These are phyloP conservation scores for Colletotrichum tofieldiae DNA, from an alignment of 2,329 filamentous ascomycete genomes.

Conservation along the genomic window DNA sequence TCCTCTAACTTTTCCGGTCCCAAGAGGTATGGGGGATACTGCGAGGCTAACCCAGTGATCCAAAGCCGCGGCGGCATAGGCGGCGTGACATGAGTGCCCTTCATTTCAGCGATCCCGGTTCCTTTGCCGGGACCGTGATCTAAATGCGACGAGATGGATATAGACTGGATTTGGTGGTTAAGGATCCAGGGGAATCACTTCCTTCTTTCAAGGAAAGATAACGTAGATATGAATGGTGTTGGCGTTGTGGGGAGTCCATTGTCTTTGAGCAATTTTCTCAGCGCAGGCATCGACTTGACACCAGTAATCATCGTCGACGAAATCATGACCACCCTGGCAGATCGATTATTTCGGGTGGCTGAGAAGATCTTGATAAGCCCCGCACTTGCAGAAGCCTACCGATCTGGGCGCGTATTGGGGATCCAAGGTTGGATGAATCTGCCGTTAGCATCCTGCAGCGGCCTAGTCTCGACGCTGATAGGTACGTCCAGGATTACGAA, in stretches of 20 bases:
- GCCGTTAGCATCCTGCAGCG: too few species aligned
- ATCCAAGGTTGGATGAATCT: too few species aligned
- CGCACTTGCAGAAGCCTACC: too few species aligned
- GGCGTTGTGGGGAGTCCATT: not conserved
- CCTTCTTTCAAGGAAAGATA: not conserved
- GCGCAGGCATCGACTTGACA: not conserved
- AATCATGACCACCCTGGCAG: too few species aligned
- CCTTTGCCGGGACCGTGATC: too few species aligned
- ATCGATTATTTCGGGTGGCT: too few species aligned
- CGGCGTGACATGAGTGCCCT: not conserved
- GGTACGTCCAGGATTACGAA: too few species aligned
- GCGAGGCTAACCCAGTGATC: not conserved
- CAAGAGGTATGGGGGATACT: not conserved
- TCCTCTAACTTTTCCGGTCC: conserved; percentile 10
- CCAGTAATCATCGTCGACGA: too few species aligned
- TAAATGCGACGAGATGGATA: not conserved
- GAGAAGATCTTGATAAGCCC: too few species aligned
- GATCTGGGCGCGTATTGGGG: too few species aligned
- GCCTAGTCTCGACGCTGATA: too few species aligned
- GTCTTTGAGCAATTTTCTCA: not conserved
- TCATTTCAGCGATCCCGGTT: not conserved
- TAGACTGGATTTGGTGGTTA: not conserved
- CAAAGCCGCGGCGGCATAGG: not conserved
- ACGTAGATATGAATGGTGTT: not conserved
- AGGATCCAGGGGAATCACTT: not conserved